Base-by-base conservation (phyloP, 2,329 filamentous ascomycete species). In the Byssoonygena ceratinophila region DNA sequence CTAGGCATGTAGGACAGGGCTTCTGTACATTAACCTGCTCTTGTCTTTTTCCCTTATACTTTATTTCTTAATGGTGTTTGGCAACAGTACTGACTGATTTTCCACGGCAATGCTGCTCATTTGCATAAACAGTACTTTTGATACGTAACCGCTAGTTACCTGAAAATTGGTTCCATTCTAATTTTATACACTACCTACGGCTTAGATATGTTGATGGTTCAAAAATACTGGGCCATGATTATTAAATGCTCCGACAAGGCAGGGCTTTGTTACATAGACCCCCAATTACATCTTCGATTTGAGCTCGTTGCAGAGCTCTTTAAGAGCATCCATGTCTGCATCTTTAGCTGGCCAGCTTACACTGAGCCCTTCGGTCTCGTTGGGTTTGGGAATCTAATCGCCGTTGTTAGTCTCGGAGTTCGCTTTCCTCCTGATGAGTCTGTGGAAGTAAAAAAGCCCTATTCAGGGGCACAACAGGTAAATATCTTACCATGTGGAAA, bases 361-460 rank as follows among this genome's bases (percentile, higher is more conserved):
- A 3, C 78, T 81, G 48, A 98, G 74, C 5, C 92, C 92, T 67
- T 97, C 86, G 32, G 75, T 64, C 62, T 83, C 74, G 63, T 87
- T 94, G 48, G 92, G 91, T 76, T 98, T 98, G 32, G 92, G 92
- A 57, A 98, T 98, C 85, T 88, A 59, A 27, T 16, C n/a, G 47
- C 22, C 7, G 29, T 20, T n/a, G 37, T 51, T 43, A 25, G 16
- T 29, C 22, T 25, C 6, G 23, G 40, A n/a, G n/a, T n/a, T n/a
- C n/a, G n/a, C n/a, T n/a, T 44, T 25, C 23, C 14, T 45, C 20
- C 1, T 11, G 23, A 16, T 25, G 9, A n/a, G n/a, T n/a, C n/a
- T n/a, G n/a, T n/a, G n/a, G n/a, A n/a, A n/a, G n/a, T n/a, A n/a
- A n/a, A n/a, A 11, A 16, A 16, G 4, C 14, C 40, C 23, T 1